Evolutionary conservation across 768 basidiomycete genomes (phyloP), one percentile per base, ranked within the genome.

Genomic region (Rhizopogon roseolus): DNA sequence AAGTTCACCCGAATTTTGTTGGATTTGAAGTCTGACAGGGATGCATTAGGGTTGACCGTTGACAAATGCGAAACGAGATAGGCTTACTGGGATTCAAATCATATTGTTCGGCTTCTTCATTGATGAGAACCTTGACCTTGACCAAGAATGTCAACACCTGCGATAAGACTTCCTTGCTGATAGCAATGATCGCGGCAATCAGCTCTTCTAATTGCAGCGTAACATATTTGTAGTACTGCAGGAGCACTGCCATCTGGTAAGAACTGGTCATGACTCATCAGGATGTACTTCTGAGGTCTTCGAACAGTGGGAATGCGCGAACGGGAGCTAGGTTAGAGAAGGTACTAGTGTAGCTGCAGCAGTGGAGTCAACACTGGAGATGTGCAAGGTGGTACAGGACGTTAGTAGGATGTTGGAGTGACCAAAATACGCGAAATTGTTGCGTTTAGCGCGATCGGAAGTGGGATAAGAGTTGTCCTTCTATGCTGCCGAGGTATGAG

Each of bases 241-340:
- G 69, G 38, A 98, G 77, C 17, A 98, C 86, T 9, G 91, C 90
- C 81, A 90, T 91, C 71, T 99, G 97, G 72, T 89, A 98, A 8
- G 93, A 83, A 62, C 90, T 94, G 29, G 92, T n/a, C n/a, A n/a
- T n/a, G n/a, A n/a, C n/a, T 93, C 86, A 94, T 91, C 66, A 98
- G 75, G 62, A 96, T 93, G 74, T 98, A 98, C 71, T 94, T 97
- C 71, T 94, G 93, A 64, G n/a, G n/a, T 22, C 22, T 86, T 87
- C 84, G 6, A 99, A n/a, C n/a, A n/a, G n/a, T n/a, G n/a, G n/a
- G n/a, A n/a, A n/a, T n/a, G n/a, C n/a, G n/a, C n/a, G n/a, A n/a
- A n/a, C n/a, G n/a, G n/a, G n/a, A n/a, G n/a, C n/a, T n/a, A n/a
- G n/a, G n/a, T n/a, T n/a, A n/a, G n/a, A n/a, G n/a, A n/a, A n/a